These are phyloP conservation scores for Ophiocordyceps camponoti-leonardi DNA, from an alignment of 2,329 filamentous ascomycete genomes.

Conservation along the genomic window DNA sequence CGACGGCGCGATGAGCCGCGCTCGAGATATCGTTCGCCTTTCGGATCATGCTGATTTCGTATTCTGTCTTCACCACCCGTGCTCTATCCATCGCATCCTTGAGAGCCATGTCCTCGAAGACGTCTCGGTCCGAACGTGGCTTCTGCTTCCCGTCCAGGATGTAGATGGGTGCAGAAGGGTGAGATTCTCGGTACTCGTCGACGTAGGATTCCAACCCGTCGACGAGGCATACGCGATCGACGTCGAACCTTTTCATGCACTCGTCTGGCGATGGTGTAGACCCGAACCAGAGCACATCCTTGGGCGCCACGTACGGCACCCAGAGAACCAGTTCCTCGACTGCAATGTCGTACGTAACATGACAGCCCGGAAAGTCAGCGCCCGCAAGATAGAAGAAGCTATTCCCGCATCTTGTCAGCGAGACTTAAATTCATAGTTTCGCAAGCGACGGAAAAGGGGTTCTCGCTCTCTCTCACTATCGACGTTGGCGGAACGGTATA, in stretches of 20 bases:
- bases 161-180: constrained; percentile 21
- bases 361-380: constrained; percentile 34
- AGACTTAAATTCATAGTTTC: no score
- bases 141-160: constrained; percentile 30
- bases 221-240: constrained; percentile 52
- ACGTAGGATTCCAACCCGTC: constrained; percentile 32
- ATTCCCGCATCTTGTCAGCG: neutral
- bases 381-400: constrained; percentile 45
- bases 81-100: constrained; percentile 61
- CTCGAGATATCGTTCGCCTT: constrained; percentile 69
- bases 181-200: constrained; percentile 14
- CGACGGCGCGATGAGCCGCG: constrained; percentile 57
- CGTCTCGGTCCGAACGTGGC: constrained; percentile 4
- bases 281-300: constrained; percentile 46
- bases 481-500: constrained; percentile 36
- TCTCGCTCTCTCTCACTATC: no score
- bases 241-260: constrained; percentile 43
- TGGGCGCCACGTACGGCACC: constrained; percentile 51
- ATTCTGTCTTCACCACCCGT: constrained; percentile 68
- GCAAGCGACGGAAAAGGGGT: no score
- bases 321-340: constrained; percentile 52
- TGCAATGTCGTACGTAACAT: constrained; percentile 38
- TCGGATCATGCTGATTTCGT: constrained; percentile 69
- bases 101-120: constrained; percentile 34
- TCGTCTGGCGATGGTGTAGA: constrained; percentile 41